These are phyloP conservation scores for Ehretia macrophylla DNA, from an alignment of 257 asterid species.

Conservation along the genomic window DNA sequence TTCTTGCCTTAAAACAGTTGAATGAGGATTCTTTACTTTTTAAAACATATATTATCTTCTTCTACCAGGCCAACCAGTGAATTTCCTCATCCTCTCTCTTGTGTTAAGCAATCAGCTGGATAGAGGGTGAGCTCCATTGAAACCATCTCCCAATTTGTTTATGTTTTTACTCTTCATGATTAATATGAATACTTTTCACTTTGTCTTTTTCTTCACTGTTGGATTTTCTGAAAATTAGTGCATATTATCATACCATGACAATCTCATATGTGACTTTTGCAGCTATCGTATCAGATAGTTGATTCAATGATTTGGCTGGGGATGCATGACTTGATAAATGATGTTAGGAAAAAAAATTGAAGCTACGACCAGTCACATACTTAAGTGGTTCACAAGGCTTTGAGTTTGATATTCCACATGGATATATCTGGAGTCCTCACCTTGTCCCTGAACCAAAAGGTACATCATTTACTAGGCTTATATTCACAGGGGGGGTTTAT, in stretches of 20 bases:
- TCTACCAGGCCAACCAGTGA: slow-evolving; percentile 89
- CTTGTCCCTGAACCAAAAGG: slow-evolving; percentile 99
- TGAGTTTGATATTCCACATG: slow-evolving; percentile 79
- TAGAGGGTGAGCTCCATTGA: slow-evolving; percentile 61
- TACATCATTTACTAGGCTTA: slow-evolving; percentile 8
- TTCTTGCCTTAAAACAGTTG: slow-evolving; percentile 17
- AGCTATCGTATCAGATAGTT: slow-evolving; percentile 96
- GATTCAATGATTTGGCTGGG: slow-evolving; percentile 98
- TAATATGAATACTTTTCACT: slow-evolving; percentile 5
- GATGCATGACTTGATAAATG: slow-evolving; percentile 91
- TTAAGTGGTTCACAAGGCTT: slow-evolving; percentile 88
- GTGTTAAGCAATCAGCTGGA: slow-evolving; percentile 95
- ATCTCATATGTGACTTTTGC: slow-evolving; percentile 40
- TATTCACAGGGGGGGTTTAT: too few relatives aligned
- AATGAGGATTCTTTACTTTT: slow-evolving; percentile 5
- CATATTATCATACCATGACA: slow-evolving; percentile 20
- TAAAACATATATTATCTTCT: slow-evolving; percentile 5
- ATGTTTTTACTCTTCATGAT: slow-evolving; percentile 1
- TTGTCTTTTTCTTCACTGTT: neutral
- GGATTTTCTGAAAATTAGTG: neutral
- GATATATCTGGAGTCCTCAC: slow-evolving; percentile 99
- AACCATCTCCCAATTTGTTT: slow-evolving; percentile 12
- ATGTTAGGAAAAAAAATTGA: slow-evolving; percentile 83
- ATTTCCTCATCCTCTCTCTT: slow-evolving; percentile 96
- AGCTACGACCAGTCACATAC: slow-evolving; percentile 87